Evolutionary conservation across 306 rosid genomes (phyloP).

Genomic region (Macrotyloma uniflorum): DNA sequence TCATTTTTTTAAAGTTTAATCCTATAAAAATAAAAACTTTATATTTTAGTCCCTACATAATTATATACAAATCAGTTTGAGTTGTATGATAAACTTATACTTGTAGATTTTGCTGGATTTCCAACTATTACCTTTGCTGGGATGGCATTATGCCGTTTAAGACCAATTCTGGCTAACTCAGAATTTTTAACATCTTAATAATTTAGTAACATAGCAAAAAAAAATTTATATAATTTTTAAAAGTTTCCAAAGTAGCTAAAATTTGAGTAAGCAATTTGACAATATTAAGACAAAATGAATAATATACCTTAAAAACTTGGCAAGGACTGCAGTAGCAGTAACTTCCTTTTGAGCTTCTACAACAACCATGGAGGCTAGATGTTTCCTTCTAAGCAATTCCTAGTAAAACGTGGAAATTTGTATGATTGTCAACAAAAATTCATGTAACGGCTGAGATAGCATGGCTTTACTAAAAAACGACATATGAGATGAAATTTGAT

Average conservation of each 20-base stretch:
- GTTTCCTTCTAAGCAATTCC: conserved; percentile 10
- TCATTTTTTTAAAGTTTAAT: background rate
- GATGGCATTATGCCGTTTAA: background rate
- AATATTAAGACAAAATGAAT: background rate
- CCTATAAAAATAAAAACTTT: background rate
- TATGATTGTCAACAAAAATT: background rate
- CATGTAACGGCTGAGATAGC: background rate
- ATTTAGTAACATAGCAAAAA: background rate
- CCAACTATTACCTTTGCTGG: background rate
- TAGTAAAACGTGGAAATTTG: background rate
- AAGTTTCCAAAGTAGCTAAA: background rate
- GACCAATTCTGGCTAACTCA: background rate
- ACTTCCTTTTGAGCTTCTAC: conserved; percentile 16
- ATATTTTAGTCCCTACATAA: background rate
- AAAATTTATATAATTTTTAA: background rate
- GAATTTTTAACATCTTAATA: background rate
- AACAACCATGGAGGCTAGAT: conserved; percentile 1
- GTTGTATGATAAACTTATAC: background rate
- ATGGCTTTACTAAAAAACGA: background rate
- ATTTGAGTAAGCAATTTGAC: background rate
- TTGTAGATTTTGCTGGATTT: background rate
- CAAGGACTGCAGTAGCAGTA: background rate
- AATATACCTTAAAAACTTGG: conserved; percentile 9
- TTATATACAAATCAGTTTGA: background rate
- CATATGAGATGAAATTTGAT: background rate